Base-by-base conservation (phyloP, 768 basidiomycete genomes). In the Naematelia aurantialba region DNA sequence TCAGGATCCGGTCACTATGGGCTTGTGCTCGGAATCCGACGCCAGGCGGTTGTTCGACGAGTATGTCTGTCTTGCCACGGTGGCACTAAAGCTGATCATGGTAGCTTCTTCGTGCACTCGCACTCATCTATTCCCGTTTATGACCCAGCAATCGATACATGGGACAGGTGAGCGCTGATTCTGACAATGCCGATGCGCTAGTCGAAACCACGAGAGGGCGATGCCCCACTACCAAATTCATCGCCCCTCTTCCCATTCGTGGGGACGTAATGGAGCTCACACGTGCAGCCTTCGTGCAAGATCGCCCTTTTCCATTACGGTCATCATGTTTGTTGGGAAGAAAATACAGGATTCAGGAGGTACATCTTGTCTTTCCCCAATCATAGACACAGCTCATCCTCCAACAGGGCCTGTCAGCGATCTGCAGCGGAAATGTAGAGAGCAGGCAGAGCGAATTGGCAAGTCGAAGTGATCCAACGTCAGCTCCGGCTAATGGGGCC, bases 371-470 rank as follows among this genome's bases (percentile, higher is more conserved):
- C 17, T 39, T 17, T 39, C 8, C 34, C 34, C 17, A 39, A 17
- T 8, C 34, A 39, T n/a, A n/a, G n/a, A 17, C 34, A 39, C 34
- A 39, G 34, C 34, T 39, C 34, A 39, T 39, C 8, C 17, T 8
- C 8, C 34, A 39, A 8, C 29, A 11, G 34, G 50, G 8, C 51
- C 45, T 4, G 24, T 44, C 5, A 58, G 56, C 3, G 47, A 17
- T 14, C 26, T 62, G 27, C 55, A 55, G 4, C 31, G 30, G 4
- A 50, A 54, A 14, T 62, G 51, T 45, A 46, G 56, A 14, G 51
- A 58, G 24, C 56, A 50, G 12, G 61, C 61, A 12, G 61, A 62
- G 29, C 25, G 49, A 1, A 62, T 62, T 44, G 61, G 61, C 52
- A 47, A 19, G 58, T 55, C 12, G 1, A 3, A 10, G 5, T n/a